Percentiles rank a stretch among this genome's conserved stretches.
Evolutionary conservation across 2,329 filamentous ascomycete species (phyloP).

Genomic region (Aspergillus fumigatus): DNA sequence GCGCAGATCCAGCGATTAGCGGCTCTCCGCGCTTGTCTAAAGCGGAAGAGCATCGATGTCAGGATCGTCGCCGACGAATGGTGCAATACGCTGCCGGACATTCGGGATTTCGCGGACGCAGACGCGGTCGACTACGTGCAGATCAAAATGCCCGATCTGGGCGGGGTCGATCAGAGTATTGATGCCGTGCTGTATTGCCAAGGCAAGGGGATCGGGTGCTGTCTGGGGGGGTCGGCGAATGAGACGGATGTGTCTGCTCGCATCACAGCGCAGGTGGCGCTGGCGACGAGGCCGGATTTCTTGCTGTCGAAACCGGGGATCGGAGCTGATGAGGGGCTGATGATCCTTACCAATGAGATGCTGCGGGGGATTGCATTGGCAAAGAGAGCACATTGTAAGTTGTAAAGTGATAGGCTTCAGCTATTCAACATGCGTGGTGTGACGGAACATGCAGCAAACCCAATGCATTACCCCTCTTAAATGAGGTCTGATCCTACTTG

Average conservation of each 20-base stretch:
- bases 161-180: slow-evolving; percentile 13
- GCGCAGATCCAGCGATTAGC: slow-evolving; percentile 11
- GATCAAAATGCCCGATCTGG: slow-evolving; percentile 18
- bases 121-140: slow-evolving; percentile 15
- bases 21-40: slow-evolving; percentile 2
- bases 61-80: slow-evolving; percentile 15
- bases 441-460: too few species aligned
- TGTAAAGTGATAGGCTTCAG: too few species aligned
- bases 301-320: slow-evolving; percentile 6
- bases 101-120: slow-evolving; percentile 14
- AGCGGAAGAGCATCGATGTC: slow-evolving; percentile 1
- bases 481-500: too few species aligned
- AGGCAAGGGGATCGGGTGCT: slow-evolving; percentile 10
- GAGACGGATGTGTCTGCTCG: slow-evolving; percentile 23
- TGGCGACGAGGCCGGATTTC: slow-evolving; percentile 4
- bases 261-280: slow-evolving; percentile 18
- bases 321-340: slow-evolving; percentile 5
- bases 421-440: too few species aligned
- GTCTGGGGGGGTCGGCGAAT: slow-evolving; percentile 15
- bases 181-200: slow-evolving; percentile 15
- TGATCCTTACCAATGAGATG: slow-evolving; percentile 9
- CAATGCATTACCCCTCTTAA: too few species aligned
- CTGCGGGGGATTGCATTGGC: slow-evolving; percentile 2
- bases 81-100: slow-evolving; percentile 17
- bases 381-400: neutral